A percentile compares a stretch with the other conserved stretches of the same genome.
These are phyloP conservation scores for Neostapfia colusana DNA, from an alignment of 176 grass and related monocot genomes.

Conservation along the genomic window DNA sequence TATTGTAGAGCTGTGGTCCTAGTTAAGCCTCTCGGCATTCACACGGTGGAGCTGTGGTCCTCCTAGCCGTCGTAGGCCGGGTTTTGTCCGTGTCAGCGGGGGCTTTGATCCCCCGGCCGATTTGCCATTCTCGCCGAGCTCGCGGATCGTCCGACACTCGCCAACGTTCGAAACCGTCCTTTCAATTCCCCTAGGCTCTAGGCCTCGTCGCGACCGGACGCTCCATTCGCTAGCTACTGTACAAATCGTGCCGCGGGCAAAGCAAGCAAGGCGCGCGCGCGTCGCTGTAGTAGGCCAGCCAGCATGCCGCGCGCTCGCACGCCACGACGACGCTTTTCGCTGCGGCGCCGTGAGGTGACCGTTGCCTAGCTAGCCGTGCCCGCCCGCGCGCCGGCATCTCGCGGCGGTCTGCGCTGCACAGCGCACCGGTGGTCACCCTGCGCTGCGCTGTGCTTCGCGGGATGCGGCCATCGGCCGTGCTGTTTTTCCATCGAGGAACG, in stretches of 20 bases:
- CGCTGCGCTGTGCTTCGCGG: not conserved
- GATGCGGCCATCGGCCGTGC: not conserved
- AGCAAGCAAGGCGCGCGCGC: not conserved
- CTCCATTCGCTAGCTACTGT: slow-evolving; percentile 16
- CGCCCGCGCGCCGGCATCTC: not conserved
- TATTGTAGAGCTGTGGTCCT: not conserved
- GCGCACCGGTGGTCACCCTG: slow-evolving; percentile 2
- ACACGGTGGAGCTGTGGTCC: not conserved
- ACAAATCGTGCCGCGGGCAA: slow-evolving; percentile 4
- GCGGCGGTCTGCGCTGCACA: not conserved
- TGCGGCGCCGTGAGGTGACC: slow-evolving; percentile 16
- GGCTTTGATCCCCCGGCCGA: slow-evolving; percentile 27
- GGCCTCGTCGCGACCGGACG: not conserved
- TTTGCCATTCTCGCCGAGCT: slow-evolving; percentile 34
- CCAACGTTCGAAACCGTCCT: slow-evolving; percentile 39
- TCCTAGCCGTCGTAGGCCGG: not conserved
- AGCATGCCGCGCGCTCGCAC: not conserved
- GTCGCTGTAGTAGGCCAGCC: slow-evolving; percentile 6
- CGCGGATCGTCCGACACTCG: slow-evolving; percentile 5
- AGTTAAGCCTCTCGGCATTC: not conserved
- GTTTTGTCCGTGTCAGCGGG: slow-evolving; percentile 14
- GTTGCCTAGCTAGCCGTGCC: slow-evolving; percentile 1
- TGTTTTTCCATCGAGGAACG: slow-evolving; percentile 16
- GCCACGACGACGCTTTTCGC: too few relatives aligned
- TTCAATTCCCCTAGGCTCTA: too few relatives aligned